Conservation (phyloP, 768 basidiomycete genomes). For the Xerocomus brunneocitrinus region DNA sequence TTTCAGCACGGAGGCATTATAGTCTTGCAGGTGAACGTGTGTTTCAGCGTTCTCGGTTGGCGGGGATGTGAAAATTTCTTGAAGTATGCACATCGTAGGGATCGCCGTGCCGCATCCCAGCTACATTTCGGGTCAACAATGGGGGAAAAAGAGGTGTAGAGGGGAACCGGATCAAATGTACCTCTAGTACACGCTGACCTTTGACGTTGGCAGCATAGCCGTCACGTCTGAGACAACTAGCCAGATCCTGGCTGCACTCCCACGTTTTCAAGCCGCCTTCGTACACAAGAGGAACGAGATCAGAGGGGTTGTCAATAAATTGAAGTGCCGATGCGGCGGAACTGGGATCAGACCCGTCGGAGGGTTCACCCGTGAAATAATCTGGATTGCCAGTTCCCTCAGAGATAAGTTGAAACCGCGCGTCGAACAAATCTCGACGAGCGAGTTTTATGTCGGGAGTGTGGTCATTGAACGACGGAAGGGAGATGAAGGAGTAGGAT, state of each 20-base stretch:
- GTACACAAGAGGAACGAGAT: constrained; percentile 87
- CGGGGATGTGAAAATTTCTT: constrained; percentile 46
- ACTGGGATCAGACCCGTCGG: background rate
- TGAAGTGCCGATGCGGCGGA: constrained; percentile 39
- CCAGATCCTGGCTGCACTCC: constrained; percentile 92
- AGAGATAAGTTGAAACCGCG: constrained; percentile 77
- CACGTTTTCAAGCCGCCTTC: constrained; percentile 98
- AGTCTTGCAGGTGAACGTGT: constrained; percentile 83
- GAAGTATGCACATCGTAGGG: constrained; percentile 72
- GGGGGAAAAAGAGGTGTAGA: background rate
- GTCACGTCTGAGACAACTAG: constrained; percentile 51
- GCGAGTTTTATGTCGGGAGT: constrained; percentile 38
- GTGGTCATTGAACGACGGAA: constrained; percentile 40
- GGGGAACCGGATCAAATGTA: constrained; percentile 20
- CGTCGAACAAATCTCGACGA: constrained; percentile 90
- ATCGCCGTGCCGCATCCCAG: constrained; percentile 92
- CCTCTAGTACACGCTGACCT: constrained; percentile 71
- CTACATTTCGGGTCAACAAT: constrained; percentile 36
- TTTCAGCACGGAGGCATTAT: constrained; percentile 76
- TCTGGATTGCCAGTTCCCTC: constrained; percentile 38
- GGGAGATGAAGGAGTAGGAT: constrained; percentile 70
- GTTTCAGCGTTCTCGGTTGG: constrained; percentile 31
- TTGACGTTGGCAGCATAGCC: constrained; percentile 21
- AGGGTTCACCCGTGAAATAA: constrained; percentile 17
- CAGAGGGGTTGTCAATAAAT: constrained; percentile 79